phyloP scores from a whole-genome alignment of 2,329 filamentous ascomycete genomes.

The Apiospora sp. region DNA sequence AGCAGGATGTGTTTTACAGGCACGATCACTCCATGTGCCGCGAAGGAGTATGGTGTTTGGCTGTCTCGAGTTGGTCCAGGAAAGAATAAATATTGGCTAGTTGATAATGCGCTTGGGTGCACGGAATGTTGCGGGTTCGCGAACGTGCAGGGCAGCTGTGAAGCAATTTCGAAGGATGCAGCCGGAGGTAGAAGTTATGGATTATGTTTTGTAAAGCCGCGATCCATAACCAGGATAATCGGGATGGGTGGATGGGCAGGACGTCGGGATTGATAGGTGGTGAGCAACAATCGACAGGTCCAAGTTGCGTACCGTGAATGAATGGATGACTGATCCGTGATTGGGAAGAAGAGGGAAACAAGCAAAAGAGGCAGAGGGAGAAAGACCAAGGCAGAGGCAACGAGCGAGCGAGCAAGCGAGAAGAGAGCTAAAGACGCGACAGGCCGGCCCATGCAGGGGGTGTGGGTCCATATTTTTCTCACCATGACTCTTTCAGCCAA shows the following conservation, averaged over 20 bases:
- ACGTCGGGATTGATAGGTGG: not conserved
- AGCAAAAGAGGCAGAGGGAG: constrained; percentile 14
- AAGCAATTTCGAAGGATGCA: constrained; percentile 17
- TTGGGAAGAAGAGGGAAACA: constrained; percentile 4
- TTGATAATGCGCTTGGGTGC: constrained; percentile 18
- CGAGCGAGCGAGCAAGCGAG: not conserved
- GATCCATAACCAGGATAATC: not conserved
- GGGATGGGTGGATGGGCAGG: not conserved
- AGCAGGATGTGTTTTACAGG: constrained; percentile 9
- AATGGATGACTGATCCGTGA: constrained; percentile 20
- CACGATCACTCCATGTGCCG: constrained; percentile 6
- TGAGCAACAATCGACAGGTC: not conserved
- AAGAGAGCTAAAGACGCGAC: constrained; percentile 26
- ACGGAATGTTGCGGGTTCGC: constrained; percentile 3
- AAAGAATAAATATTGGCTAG: not conserved
- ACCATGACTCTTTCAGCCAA: constrained; percentile 32
- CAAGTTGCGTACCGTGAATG: not conserved
- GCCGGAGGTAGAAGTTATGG: not conserved
- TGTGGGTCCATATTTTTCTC: constrained; percentile 16
- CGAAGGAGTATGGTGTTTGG: not conserved
- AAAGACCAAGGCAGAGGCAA: constrained; percentile 18
- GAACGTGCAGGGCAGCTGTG: not conserved
- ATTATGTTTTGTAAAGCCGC: constrained; percentile 7
- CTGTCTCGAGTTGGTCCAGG: not conserved
- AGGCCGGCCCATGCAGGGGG: constrained; percentile 22